Base-by-base conservation (phyloP, 164 flowering plant species). In the Hamamelis virginiana region DNA sequence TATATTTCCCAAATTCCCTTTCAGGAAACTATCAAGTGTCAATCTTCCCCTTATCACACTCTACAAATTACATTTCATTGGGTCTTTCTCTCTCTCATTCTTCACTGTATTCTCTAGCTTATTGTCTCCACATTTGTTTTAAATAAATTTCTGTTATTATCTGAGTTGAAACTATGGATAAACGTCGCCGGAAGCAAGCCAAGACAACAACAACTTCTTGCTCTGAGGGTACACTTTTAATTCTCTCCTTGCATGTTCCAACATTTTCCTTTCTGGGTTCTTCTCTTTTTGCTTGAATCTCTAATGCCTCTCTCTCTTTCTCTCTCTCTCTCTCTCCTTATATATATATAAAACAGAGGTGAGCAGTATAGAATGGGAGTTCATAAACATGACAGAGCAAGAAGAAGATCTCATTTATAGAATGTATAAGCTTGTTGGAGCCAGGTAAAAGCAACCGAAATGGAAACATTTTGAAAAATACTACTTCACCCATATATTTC, bases 371-470 rank as follows among this genome's bases (percentile, higher is more conserved):
- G 82, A 82, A 45, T 82, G 85, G 88, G 86, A 86, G 28, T 65
- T 76, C 69, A 78, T 86, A 51, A 71, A 76, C 61, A 83, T 86
- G 86, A 78, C 80, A 11, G 84, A 86, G 27, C 84, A 86, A 78
- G 97, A 91, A 82, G 91, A 89, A 72, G 97, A 91, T 77, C 85
- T 91, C 61, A 89, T 91, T 73, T 82, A 76, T 62, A 77, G 94
- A 78, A 91, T 89, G 92, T 80, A 91, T 69, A 86, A 77, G 66
- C 91, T 91, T 33, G 92, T 91, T 4, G 97, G 97, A 14, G 87
- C 83, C 76, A 87, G 87, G 97, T 91, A 76, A 73, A 9, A 11
- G 5, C 2, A 14, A 65, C 0, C 6, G 41, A 33, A 33, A n/a
- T n/a, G n/a, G n/a, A n/a, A n/a, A n/a, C n/a, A n/a, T n/a, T n/a